Evolutionary conservation across 305 asterid genomes (phyloP).

Genomic region (Fraxinus sp.): DNA sequence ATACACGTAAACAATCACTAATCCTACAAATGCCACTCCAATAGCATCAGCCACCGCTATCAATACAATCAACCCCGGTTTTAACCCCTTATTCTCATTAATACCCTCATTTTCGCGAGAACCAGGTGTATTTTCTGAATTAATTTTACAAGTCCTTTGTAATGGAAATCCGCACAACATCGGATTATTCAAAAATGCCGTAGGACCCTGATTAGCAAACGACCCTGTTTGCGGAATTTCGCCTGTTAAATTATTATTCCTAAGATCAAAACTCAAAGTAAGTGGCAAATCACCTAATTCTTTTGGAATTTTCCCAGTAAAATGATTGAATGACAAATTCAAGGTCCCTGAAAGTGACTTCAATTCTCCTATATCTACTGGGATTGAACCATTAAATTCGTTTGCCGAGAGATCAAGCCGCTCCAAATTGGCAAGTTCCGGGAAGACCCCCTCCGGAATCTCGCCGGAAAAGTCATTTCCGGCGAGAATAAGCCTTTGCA

Average conservation of each 20-base stretch:
- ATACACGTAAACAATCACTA: slow-evolving; percentile 63
- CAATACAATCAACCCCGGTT: slow-evolving; percentile 71
- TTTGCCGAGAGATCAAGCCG: slow-evolving; percentile 78
- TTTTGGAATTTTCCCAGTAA: slow-evolving; percentile 66
- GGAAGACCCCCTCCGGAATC: slow-evolving; percentile 72
- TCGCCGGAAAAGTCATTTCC: slow-evolving; percentile 67
- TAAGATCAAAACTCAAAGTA: slow-evolving; percentile 84
- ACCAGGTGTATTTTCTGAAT: slow-evolving; percentile 38
- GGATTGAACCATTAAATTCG: slow-evolving; percentile 63
- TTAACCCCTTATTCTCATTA: slow-evolving; percentile 52
- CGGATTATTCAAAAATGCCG: slow-evolving; percentile 80
- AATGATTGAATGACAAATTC: slow-evolving; percentile 74
- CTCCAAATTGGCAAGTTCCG: slow-evolving; percentile 76
- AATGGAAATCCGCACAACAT: slow-evolving; percentile 84
- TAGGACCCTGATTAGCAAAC: slow-evolving; percentile 87
- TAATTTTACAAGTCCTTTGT: slow-evolving; percentile 63
- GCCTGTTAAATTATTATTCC: slow-evolving; percentile 69
- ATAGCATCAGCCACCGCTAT: slow-evolving; percentile 71
- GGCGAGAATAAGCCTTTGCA: slow-evolving; percentile 69
- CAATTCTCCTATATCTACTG: slow-evolving; percentile 74
- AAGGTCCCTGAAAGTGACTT: slow-evolving; percentile 75
- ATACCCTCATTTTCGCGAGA: slow-evolving; percentile 25
- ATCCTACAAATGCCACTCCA: slow-evolving; percentile 75
- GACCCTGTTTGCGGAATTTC: slow-evolving; percentile 91
- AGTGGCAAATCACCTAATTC: slow-evolving; percentile 70